These are phyloP conservation scores for Hygrocybe punicea DNA, from an alignment of 768 basidiomycete genomes.

Conservation along the genomic window DNA sequence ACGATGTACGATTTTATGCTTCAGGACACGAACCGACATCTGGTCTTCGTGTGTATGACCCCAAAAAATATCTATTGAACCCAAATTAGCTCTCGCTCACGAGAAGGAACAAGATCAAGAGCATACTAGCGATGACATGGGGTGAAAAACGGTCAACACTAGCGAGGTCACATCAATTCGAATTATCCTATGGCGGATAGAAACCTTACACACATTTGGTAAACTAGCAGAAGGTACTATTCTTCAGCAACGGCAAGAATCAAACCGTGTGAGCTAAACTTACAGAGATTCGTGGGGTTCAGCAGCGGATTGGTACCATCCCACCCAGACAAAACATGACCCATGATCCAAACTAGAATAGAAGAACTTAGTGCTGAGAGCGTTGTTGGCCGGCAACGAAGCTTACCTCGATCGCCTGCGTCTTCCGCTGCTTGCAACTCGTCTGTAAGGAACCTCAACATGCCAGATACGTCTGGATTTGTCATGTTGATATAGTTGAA, in stretches of 20 bases:
- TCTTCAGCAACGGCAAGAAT: background rate
- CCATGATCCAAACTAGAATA: constrained; percentile 47
- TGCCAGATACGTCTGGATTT: constrained; percentile 65
- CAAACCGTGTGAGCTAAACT: constrained; percentile 22
- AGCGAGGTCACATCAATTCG: constrained; percentile 3
- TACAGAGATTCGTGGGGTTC: constrained; percentile 70
- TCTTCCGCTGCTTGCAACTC: constrained; percentile 79
- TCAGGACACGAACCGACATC: constrained; percentile 44
- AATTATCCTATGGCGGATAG: background rate
- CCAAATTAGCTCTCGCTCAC: constrained; percentile 9
- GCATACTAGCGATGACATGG: constrained; percentile 71
- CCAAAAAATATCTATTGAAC: constrained; percentile 60
- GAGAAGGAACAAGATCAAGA: constrained; percentile 6
- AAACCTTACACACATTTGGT: constrained; percentile 37
- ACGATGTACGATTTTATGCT: background rate
- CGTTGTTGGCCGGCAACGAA: background rate
- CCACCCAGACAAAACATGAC: constrained; percentile 58
- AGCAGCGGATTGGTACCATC: constrained; percentile 63
- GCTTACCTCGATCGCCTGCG: constrained; percentile 63
- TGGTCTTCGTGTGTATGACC: constrained; percentile 78
- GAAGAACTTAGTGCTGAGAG: background rate
- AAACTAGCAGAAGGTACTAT: constrained; percentile 23
- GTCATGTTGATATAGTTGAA: constrained; percentile 78
- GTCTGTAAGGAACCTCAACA: constrained; percentile 74
- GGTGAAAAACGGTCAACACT: constrained; percentile 77